Percentiles rank a stretch among this genome's conserved stretches.
These are phyloP conservation scores for Daldinia childiae DNA, from an alignment of 495 filamentous ascomycete genomes.

Conservation along the genomic window DNA sequence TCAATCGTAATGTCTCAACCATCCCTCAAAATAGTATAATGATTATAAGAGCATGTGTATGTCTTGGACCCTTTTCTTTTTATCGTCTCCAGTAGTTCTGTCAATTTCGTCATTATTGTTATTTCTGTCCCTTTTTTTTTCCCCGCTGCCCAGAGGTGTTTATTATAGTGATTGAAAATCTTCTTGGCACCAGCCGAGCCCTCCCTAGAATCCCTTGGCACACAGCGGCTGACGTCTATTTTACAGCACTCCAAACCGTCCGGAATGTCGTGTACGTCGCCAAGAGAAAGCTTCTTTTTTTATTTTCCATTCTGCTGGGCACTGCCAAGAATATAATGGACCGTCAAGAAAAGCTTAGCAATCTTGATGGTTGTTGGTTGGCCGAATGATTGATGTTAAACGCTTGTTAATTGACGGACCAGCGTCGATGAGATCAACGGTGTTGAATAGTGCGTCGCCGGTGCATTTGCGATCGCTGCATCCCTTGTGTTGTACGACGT, in stretches of 20 bases:
- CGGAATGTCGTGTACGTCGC: constrained; percentile 51
- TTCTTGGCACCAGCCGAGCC: constrained; percentile 43
- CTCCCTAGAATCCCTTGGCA: constrained; percentile 7
- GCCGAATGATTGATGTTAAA: constrained; percentile 7
- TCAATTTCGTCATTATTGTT: constrained; percentile 21
- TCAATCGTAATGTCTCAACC: constrained; percentile 46
- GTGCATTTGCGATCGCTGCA: constrained; percentile 36
- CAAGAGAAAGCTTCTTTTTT: constrained; percentile 49
- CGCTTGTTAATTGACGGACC: constrained; percentile 25
- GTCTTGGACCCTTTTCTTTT: constrained; percentile 35
- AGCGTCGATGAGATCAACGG: constrained; percentile 27
- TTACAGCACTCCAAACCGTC: constrained; percentile 50
- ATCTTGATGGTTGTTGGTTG: constrained; percentile 24
- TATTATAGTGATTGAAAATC: constrained; percentile 39
- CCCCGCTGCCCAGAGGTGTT: constrained; percentile 44
- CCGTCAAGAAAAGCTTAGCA: constrained; percentile 33
- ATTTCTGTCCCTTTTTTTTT: constrained; percentile 32
- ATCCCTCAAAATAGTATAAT: constrained; percentile 42
- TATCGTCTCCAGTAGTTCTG: background rate
- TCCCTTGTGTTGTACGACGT: constrained; percentile 35
- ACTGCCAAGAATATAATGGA: constrained; percentile 34
- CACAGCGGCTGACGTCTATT: constrained; percentile 42
- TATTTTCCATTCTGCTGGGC: constrained; percentile 22
- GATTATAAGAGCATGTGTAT: constrained; percentile 52
- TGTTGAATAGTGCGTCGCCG: constrained; percentile 26